A percentile compares a stretch with the other conserved stretches of the same genome.
Conservation (phyloP, 495 filamentous ascomycete species). For the Trichoderma parareesei region DNA sequence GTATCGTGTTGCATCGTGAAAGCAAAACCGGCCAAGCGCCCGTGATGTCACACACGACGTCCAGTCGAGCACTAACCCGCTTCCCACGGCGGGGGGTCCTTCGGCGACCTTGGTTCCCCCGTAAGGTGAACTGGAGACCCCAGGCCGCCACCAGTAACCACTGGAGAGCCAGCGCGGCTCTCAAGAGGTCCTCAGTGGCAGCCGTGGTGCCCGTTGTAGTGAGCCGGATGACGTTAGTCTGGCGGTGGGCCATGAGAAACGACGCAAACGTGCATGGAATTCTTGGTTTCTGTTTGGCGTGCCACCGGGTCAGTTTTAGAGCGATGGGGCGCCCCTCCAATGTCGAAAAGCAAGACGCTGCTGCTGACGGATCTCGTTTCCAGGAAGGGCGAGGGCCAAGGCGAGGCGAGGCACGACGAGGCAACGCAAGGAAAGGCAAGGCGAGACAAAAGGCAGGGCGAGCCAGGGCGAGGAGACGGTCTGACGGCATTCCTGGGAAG, state of each 20-base stretch:
- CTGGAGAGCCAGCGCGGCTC: background rate
- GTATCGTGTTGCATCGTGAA: background rate
- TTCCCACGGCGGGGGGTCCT: background rate
- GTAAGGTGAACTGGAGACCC: background rate
- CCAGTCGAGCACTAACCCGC: background rate
- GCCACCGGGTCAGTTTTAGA: too few species aligned
- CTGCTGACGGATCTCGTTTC: too few species aligned
- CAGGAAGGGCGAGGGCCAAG: too few species aligned
- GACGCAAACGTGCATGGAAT: background rate
- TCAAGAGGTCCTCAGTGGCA: background rate
- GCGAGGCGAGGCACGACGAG: too few species aligned
- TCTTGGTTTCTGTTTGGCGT: background rate
- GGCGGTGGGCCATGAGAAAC: background rate
- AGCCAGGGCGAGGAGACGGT: background rate
- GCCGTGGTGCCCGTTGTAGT: background rate
- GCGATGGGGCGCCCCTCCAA: background rate
- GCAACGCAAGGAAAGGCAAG: too few species aligned
- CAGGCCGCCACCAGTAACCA: background rate
- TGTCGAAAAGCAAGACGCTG: background rate
- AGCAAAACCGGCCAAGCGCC: background rate
- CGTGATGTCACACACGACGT: background rate
- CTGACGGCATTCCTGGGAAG: background rate
- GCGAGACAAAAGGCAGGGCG: background rate
- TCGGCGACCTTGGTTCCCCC: too few species aligned
- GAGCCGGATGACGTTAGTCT: slow-evolving; percentile 3